Percentiles rank a stretch among this genome's conserved stretches.
Evolutionary conservation across 495 filamentous ascomycete species (phyloP).

Genomic region (Polyplosphaeria fusca): DNA sequence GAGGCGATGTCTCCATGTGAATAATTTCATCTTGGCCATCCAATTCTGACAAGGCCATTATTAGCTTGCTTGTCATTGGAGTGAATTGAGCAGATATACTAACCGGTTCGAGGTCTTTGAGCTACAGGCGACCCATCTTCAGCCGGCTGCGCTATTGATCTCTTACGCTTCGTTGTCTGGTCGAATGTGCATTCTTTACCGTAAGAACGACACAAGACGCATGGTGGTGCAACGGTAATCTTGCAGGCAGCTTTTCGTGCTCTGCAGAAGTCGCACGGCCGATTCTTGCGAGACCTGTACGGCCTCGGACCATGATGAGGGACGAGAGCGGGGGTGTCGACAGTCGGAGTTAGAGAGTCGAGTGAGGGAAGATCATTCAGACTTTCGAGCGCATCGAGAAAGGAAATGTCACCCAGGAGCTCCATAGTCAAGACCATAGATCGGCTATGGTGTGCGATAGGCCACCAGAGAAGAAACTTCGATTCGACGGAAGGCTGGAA

Average conservation of each 20-base stretch:
- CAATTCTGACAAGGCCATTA: too few relatives aligned
- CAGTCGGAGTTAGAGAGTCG: neutral
- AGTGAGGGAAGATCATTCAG: neutral
- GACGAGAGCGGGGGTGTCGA: neutral
- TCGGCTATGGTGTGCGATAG: neutral
- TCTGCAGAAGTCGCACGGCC: neutral
- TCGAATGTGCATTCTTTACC: conserved; percentile 1
- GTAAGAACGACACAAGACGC: neutral
- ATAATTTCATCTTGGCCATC: neutral
- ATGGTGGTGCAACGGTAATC: neutral
- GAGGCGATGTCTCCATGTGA: neutral
- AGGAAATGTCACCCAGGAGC: neutral
- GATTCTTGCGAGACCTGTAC: neutral
- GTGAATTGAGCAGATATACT: too few relatives aligned
- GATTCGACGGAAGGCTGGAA: neutral
- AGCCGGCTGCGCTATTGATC: neutral
- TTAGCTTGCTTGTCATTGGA: too few relatives aligned
- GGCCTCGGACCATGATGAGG: neutral
- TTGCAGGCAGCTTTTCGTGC: neutral
- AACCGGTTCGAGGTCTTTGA: neutral
- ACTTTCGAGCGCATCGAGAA: neutral
- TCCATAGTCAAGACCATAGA: neutral
- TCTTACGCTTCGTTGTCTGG: neutral
- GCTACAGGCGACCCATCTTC: neutral
- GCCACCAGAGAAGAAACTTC: neutral